Evolutionary conservation across 2,329 filamentous ascomycete species (phyloP).

Genomic region (Ophiostoma angusticollis): DNA sequence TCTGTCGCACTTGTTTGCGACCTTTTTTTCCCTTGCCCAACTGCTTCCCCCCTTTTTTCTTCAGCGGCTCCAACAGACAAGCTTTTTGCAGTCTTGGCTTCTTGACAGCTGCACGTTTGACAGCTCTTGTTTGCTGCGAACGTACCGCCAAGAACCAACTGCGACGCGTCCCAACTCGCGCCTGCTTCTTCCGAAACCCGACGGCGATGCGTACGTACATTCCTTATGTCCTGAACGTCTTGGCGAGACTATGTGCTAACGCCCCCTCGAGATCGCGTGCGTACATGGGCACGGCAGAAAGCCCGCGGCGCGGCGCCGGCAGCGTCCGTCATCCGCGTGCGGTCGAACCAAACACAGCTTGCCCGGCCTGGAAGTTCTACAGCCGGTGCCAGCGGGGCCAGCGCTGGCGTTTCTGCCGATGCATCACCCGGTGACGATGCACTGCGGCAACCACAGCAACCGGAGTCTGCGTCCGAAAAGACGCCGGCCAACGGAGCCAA

Average conservation of each 20-base stretch:
- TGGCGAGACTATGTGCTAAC: background rate
- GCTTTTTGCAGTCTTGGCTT: constrained; percentile 7
- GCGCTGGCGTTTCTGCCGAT: background rate
- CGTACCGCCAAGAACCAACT: constrained; percentile 1
- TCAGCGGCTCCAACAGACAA: background rate
- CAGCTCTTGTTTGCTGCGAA: background rate
- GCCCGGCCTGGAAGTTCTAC: background rate
- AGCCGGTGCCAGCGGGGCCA: background rate
- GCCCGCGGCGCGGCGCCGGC: constrained; percentile 16
- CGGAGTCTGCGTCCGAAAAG: background rate
- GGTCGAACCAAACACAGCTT: background rate
- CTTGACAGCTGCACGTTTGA: background rate
- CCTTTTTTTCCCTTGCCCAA: constrained; percentile 3
- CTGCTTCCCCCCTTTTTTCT: background rate
- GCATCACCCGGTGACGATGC: too few species aligned
- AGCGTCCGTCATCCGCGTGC: background rate
- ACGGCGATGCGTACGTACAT: constrained; percentile 4
- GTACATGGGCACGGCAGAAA: constrained; percentile 20
- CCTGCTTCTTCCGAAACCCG: constrained; percentile 1
- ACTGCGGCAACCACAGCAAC: background rate
- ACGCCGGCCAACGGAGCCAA: constrained; percentile 7
- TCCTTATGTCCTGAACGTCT: background rate
- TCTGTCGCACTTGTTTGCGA: background rate
- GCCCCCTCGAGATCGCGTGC: constrained; percentile 17
- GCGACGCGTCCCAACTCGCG: constrained; percentile 5